Conservation (phyloP, 1,139 yeast genomes). For the Yamadazyma membranifaciens region DNA sequence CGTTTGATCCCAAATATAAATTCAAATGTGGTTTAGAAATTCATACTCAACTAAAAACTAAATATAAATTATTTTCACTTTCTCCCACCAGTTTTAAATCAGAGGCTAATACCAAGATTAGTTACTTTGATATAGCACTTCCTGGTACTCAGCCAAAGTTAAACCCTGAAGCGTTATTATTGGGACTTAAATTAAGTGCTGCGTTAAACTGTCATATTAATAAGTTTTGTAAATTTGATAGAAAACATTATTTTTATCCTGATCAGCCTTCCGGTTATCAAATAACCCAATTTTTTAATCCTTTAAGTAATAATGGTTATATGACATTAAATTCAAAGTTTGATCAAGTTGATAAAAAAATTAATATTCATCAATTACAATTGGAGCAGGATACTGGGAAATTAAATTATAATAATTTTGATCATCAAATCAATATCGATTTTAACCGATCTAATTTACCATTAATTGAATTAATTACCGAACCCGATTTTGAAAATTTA, state of each 20-base stretch:
- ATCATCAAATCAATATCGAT: slow-evolving; percentile 57
- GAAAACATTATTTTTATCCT: slow-evolving; percentile 94
- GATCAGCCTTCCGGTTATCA: slow-evolving; percentile 98
- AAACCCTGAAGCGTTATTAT: slow-evolving; percentile 70
- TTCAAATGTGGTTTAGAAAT: slow-evolving; percentile 90
- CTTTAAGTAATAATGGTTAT: slow-evolving; percentile 70
- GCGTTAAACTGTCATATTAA: slow-evolving; percentile 67
- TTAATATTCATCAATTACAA: slow-evolving; percentile 72
- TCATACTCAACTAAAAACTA: slow-evolving; percentile 82
- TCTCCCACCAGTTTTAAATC: slow-evolving; percentile 51
- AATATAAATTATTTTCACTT: slow-evolving; percentile 70
- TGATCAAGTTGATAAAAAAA: slow-evolving; percentile 53
- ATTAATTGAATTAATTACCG: slow-evolving; percentile 85
- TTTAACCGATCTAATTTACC: slow-evolving; percentile 85
- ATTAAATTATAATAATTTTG: slow-evolving; percentile 54
- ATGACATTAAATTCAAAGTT: slow-evolving; percentile 45
- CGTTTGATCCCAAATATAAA: slow-evolving; percentile 20
- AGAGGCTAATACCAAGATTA: slow-evolving; percentile 66
- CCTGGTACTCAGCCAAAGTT: slow-evolving; percentile 93
- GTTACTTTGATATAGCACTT: slow-evolving; percentile 79
- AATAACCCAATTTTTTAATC: slow-evolving; percentile 84
- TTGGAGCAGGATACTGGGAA: slow-evolving; percentile 95
- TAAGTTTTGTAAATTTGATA: slow-evolving; percentile 65
- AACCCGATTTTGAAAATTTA: slow-evolving; percentile 75
- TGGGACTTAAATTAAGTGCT: slow-evolving; percentile 71